Evolutionary conservation across 2,329 filamentous ascomycete species (phyloP), one percentile per base, ranked within the genome.

Genomic region (Lasiodiplodia gonubiensis): DNA sequence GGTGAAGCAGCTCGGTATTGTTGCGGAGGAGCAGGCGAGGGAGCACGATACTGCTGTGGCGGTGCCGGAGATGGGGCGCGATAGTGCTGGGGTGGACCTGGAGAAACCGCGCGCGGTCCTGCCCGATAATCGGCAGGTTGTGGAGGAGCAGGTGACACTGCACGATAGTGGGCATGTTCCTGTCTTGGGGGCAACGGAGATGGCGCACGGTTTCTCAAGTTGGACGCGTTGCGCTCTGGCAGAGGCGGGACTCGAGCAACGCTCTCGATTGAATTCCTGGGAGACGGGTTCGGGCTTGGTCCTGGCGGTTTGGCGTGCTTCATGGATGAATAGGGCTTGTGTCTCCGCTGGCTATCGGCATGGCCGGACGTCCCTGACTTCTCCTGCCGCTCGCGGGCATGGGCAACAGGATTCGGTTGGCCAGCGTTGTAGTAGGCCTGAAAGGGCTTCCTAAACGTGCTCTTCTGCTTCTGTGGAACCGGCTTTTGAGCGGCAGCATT

Each of bases 401-500:
- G 76, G 3, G 80, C 77, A 10, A 76, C 77, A 14, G 80, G 78
- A 69, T 81, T 82, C n/a, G 80, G 80, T 33, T 76, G 73, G 51
- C 72, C 70, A 63, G 79, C 80, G 70, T 69, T 80, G 71, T 77
- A 83, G 74, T 90, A 88, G n/a, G 88, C 87, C 69, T 88, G 86
- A 71, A 89, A 90, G 4, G 88, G 88, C 74, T 88, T 89, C 69
- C 88, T 79, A 74, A 87, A 89, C 66, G 85, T 81, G 27, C 85
- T 87, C 77, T 87, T 89, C 67, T 76, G 71, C 75, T 83, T 83
- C 69, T 79, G 76, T 7, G 80, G 77, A 57, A 73, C 69, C 65
- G 81, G 77, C 74, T 86, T 85, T 90, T 27, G 83, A 83, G 71
- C 82, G 84, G 66, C 54, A n/a, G 75, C 78, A 71, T 75, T 78